Percentiles rank a stretch among this genome's conserved stretches.
Conservation (phyloP, 805 yeast species). For the Lipomyces yamanashiensis region DNA sequence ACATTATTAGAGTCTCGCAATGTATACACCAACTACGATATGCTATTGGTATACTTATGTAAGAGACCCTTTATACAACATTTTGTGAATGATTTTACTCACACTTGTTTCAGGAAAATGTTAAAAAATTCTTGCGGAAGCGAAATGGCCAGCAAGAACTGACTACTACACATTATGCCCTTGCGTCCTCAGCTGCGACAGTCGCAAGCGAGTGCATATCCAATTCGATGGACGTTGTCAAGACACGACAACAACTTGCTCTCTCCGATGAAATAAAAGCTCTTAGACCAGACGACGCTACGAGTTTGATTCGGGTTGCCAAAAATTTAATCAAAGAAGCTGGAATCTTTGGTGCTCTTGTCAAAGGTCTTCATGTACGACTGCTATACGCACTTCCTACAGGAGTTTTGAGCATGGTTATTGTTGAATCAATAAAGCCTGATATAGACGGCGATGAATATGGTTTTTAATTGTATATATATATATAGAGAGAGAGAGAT, state of each 20-base stretch:
- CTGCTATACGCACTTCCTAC: constrained; percentile 49
- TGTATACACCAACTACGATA: constrained; percentile 29
- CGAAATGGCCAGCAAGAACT: constrained; percentile 15
- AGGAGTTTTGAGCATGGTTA: constrained; percentile 49
- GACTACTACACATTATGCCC: constrained; percentile 19
- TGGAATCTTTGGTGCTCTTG: constrained; percentile 46
- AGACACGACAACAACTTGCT: constrained; percentile 53
- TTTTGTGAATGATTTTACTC: background rate
- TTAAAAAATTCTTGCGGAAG: constrained; percentile 16
- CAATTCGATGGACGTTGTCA: constrained; percentile 50
- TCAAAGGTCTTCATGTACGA: constrained; percentile 48
- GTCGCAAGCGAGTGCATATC: constrained; percentile 46
- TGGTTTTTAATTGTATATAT: constrained; percentile 1
- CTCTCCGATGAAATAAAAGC: constrained; percentile 47
- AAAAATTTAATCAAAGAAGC: constrained; percentile 46
- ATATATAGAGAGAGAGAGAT: background rate
- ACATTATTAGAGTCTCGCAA: constrained; percentile 20
- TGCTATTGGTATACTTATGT: constrained; percentile 33
- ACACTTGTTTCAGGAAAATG: constrained; percentile 41
- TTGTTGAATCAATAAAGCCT: constrained; percentile 49
- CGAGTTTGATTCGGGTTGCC: constrained; percentile 45
- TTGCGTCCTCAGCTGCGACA: constrained; percentile 47
- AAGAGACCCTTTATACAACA: background rate
- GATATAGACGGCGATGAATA: constrained; percentile 38
- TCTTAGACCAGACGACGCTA: constrained; percentile 48